Evolutionary conservation across 441 rosid genomes (phyloP), one percentile per base, ranked within the genome.

Genomic region (Erodium trifolium): DNA sequence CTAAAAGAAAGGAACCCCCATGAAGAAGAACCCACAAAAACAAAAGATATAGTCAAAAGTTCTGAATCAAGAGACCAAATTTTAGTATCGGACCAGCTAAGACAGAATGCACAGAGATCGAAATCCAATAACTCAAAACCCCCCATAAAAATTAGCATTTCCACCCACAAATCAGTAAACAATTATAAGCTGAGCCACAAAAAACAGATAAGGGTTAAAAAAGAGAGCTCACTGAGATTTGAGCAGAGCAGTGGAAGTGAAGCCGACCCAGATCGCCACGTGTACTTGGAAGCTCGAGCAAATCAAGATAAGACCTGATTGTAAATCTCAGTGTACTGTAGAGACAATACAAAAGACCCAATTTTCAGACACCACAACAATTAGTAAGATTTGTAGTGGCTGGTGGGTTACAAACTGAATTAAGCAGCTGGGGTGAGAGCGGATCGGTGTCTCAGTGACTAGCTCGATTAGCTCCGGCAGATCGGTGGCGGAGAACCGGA

Each of bases 191-290:
- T 31, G 29, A 72, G 79, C 29, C 68, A 75, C 53, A 47, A 70
- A 71, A 64, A 67, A 23, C 23, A 11, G 67, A 9, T 29, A 39
- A 59, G 71, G 43, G 65, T 19, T 64, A 14, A 72, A 66, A 62
- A 70, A 69, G 34, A 47, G 67, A 71, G 80, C 91, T 84, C 78
- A 86, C 96, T 67, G 74, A 85, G 77, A 83, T 76, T 84, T 77
- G 78, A 77, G 83, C 86, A 27, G 77, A 70, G 27, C 63, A 73
- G 66, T 70, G 70, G 75, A 83, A 79, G 81, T 68, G 77, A 81
- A 70, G 82, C 81, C 73, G 78, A 53, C 76, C 76, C 77, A 82
- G 92, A 84, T 83, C 83, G 82, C 72, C 79, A 78, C 83, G 82
- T 79, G 83, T 80, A 81, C 64, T 62, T 59, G 43, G 62, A 14